A percentile compares a stretch with the other conserved stretches of the same genome.
phyloP scores from a whole-genome alignment of 2,329 filamentous ascomycete genomes.

The Phialocephala sp. region DNA sequence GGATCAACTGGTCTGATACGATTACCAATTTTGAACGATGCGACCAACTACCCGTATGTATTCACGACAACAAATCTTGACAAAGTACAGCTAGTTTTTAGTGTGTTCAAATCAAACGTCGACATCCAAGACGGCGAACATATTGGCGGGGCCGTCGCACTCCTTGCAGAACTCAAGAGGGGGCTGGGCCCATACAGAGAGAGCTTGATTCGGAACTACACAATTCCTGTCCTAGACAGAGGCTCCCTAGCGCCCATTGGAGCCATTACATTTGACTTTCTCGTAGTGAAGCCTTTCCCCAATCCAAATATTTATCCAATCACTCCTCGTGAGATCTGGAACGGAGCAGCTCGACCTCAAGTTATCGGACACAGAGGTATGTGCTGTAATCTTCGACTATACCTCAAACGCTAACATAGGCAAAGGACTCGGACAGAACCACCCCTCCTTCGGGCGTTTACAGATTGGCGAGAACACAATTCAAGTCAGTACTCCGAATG shows the following conservation, averaged over 20 bases:
- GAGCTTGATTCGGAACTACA: conserved; percentile 22
- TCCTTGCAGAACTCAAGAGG: conserved; percentile 18
- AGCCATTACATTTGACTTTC: conserved; percentile 23
- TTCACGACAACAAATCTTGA: conserved; percentile 19
- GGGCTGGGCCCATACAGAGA: conserved; percentile 15
- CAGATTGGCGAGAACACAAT: conserved; percentile 28
- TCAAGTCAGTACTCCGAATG: conserved; percentile 9
- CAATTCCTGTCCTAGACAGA: conserved; percentile 21
- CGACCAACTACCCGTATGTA: conserved; percentile 21
- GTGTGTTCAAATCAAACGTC: conserved; percentile 1
- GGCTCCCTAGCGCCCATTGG: conserved; percentile 17
- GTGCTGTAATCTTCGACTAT: neutral
- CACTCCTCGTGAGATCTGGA: conserved; percentile 13
- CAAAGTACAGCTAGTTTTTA: conserved; percentile 17
- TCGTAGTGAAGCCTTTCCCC: conserved; percentile 17
- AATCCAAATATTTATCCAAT: conserved; percentile 5
- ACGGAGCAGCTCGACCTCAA: conserved; percentile 7
- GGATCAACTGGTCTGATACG: conserved; percentile 13
- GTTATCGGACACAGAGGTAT: conserved; percentile 28
- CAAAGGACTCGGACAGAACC: conserved; percentile 22
- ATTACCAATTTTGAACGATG: conserved; percentile 18
- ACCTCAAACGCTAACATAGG: conserved; percentile 13
- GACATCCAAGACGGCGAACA: conserved; percentile 7
- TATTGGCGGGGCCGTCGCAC: conserved; percentile 17
- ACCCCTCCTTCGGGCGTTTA: conserved; percentile 12